Conservation (phyloP, 202 grass and related monocot species). For the Musa balbisiana region DNA sequence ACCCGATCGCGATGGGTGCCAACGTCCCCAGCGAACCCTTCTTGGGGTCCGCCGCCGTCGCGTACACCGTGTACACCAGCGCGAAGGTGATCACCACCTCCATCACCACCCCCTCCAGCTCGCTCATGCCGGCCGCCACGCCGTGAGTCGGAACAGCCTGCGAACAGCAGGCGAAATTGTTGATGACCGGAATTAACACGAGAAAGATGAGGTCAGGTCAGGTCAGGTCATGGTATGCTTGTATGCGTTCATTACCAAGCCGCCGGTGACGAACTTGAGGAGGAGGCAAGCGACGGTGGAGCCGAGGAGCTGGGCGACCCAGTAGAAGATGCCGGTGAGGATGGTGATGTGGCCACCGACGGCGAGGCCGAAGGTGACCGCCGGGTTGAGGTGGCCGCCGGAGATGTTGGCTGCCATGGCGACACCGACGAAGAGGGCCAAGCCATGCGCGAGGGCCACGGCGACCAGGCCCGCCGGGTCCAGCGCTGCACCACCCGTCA, state of each 20-base stretch:
- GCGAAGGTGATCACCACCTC: conserved; percentile 86
- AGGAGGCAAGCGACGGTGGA: conserved; percentile 64
- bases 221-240: too few species aligned
- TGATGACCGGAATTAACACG: too few species aligned
- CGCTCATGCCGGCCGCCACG: conserved; percentile 46
- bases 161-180: neutral
- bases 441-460: conserved; percentile 58
- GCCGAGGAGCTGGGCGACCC: conserved; percentile 77
- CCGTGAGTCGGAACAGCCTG: conserved; percentile 66
- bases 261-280: conserved; percentile 78
- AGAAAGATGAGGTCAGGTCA: too few species aligned
- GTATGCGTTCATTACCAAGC: conserved; percentile 21
- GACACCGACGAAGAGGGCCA: conserved; percentile 73
- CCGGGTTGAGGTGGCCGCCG: conserved; percentile 81
- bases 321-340: conserved; percentile 88
- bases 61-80: conserved; percentile 98
- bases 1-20: conserved; percentile 79
- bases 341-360: conserved; percentile 81
- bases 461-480: conserved; percentile 76
- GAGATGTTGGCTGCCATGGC: conserved; percentile 83
- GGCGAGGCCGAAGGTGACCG: conserved; percentile 78
- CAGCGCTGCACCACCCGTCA: conserved; percentile 47
- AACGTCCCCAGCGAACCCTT: conserved; percentile 80
- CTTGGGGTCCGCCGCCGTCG: conserved; percentile 85
- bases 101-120: conserved; percentile 65